Evolutionary conservation across 805 yeast genomes (phyloP), one percentile per base, ranked within the genome.

Genomic region (Cyberlindnera xylosilytica): DNA sequence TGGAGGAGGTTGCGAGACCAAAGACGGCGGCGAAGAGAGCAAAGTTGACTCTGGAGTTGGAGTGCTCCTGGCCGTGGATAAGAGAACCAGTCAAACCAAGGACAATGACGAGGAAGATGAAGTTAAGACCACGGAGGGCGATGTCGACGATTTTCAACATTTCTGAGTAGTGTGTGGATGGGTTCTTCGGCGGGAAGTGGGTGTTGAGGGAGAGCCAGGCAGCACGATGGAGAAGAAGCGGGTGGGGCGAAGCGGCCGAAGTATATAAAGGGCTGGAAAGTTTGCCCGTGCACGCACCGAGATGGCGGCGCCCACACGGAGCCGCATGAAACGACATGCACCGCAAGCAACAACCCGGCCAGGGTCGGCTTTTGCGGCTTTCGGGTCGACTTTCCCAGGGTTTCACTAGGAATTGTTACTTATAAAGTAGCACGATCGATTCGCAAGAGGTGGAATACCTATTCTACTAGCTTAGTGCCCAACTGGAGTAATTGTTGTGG

Each of bases 61-160:
- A 51, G 32, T 51, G 29, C 62, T 77, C 71, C 58, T 77, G 80
- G 49, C 84, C 76, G 47, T 87, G 86, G 45, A 87, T 83, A 58
- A 91, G 78, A n/a, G 93, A 83, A 54, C 89, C 96, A 52, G 93
- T 78, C 58, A 91, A 74, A 64, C 97, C 99, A 49, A 93, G 78
- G 42, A 81, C 77, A 58, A 90, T 78, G 46, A 81, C 80, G 51
- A 89, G 75, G 68, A 87, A 81, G 57, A 79, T 70, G 59, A 90
- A 83, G 74, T 87, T 85, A 40, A 81, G 54, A 34, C 66, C 70
- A 73, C 99, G 86, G 57, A 89, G 75, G 51, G 81, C 65, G 54
- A 81, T 70, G 69, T 89, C 96, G 57, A 84, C 81, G 58, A 79
- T 76, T 78, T 44, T 39, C 28, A 49, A 78, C 66, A 63, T 65